Conservation (phyloP, 108 stramenopile genomes). For the Ochromonas danica region DNA sequence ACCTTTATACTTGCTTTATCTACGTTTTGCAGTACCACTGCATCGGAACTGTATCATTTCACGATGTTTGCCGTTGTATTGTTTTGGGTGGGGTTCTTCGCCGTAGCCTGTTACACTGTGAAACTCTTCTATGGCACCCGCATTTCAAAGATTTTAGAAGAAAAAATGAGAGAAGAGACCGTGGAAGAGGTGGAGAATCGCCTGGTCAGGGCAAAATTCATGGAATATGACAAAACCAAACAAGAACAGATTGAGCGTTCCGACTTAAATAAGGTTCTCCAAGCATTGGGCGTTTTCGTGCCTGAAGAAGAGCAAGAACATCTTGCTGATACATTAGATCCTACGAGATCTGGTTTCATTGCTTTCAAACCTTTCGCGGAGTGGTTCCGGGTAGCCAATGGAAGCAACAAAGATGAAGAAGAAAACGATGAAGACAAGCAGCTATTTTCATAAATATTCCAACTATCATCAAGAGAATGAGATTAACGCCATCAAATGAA, state of each 20-base stretch:
- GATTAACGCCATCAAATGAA: no score
- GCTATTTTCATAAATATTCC: no score
- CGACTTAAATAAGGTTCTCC: background rate
- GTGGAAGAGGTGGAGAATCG: background rate
- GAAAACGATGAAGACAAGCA: no score
- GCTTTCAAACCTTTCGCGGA: background rate
- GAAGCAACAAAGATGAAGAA: no score
- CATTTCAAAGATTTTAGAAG: background rate
- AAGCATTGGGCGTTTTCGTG: conserved; percentile 10
- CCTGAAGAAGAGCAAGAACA: conserved; percentile 22
- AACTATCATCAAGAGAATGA: no score
- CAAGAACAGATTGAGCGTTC: background rate
- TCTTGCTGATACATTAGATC: background rate
- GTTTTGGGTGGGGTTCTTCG: conserved; percentile 19
- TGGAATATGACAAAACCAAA: background rate
- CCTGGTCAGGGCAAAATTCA: background rate
- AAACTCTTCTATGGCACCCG: background rate
- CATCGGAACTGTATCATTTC: background rate
- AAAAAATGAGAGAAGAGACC: background rate
- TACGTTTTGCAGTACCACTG: background rate
- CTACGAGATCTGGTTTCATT: background rate
- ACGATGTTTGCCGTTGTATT: background rate
- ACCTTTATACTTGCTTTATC: background rate
- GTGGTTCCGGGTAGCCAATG: no score
- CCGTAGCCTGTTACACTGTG: background rate